Percentiles rank a stretch among this genome's conserved stretches.
These are phyloP conservation scores for Mrakia frigida DNA, from an alignment of 768 basidiomycete genomes.

Conservation along the genomic window DNA sequence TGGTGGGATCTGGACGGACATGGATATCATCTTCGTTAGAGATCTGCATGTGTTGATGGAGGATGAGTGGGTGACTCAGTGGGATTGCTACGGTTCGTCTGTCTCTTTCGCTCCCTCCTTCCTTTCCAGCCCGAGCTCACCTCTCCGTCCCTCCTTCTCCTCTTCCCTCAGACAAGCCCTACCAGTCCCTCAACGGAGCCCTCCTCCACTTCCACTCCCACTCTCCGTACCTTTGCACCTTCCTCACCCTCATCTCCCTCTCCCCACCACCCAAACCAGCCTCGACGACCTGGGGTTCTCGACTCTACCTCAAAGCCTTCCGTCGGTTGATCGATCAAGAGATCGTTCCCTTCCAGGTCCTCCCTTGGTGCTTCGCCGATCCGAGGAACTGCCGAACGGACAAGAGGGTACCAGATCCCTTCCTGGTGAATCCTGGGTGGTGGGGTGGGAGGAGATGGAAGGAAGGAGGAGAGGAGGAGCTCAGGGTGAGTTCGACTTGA, in stretches of 20 bases:
- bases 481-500: constrained; percentile 21
- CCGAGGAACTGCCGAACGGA: constrained; percentile 85
- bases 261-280: constrained; percentile 65
- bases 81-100: constrained; percentile 90
- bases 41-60: constrained; percentile 81
- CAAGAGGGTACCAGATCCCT: constrained; percentile 89
- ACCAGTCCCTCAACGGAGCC: constrained; percentile 81
- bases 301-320: constrained; percentile 86
- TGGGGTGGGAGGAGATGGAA: constrained; percentile 65
- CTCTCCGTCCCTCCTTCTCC: not conserved
- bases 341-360: constrained; percentile 78
- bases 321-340: constrained; percentile 67
- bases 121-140: not conserved
- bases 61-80: constrained; percentile 95
- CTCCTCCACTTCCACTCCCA: constrained; percentile 85
- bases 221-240: constrained; percentile 95
- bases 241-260: constrained; percentile 81
- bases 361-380: constrained; percentile 94
- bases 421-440: constrained; percentile 51
- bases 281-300: constrained; percentile 89
- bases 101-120: not conserved
- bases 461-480: constrained; percentile 50
- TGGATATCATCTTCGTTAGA: constrained; percentile 88
- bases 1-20: constrained; percentile 95
- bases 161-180: constrained; percentile 57